Conservation (phyloP, 192 early-diverging fungal genomes). For the Rhizophagus clarus region DNA sequence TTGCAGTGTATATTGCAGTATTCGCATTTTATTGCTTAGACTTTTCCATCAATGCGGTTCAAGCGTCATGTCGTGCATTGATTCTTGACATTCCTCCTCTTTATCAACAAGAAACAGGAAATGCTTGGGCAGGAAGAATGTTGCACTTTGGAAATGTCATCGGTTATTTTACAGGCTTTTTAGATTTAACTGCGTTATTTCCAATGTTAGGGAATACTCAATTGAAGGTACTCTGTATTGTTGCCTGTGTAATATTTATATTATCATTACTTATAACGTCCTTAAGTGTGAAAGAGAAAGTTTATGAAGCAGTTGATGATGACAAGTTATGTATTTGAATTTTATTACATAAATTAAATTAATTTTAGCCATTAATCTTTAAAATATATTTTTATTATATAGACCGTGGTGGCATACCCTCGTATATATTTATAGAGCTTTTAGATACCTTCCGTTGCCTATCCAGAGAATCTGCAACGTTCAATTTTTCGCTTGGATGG, state of each 20-base stretch:
- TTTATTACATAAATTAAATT: too few species aligned
- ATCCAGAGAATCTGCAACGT: constrained; percentile 81
- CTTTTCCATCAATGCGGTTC: constrained; percentile 90
- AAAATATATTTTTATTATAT: background rate
- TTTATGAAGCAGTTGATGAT: constrained; percentile 33
- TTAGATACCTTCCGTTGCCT: constrained; percentile 66
- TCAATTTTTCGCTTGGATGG: constrained; percentile 96
- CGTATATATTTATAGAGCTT: constrained; percentile 54
- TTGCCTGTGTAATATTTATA: constrained; percentile 69
- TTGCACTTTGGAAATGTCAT: constrained; percentile 77
- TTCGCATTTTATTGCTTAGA: constrained; percentile 87
- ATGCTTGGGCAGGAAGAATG: constrained; percentile 87
- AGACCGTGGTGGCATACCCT: constrained; percentile 50
- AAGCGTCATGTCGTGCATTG: constrained; percentile 80
- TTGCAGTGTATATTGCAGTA: constrained; percentile 74
- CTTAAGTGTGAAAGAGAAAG: constrained; percentile 57
- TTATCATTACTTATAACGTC: constrained; percentile 68
- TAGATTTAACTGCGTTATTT: constrained; percentile 72
- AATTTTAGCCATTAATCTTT: background rate
- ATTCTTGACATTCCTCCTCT: constrained; percentile 83
- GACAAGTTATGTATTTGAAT: constrained; percentile 36
- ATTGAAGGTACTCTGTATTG: constrained; percentile 76
- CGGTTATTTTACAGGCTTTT: constrained; percentile 83
- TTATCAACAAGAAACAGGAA: constrained; percentile 79
- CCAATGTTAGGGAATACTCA: constrained; percentile 74